Conservation (phyloP, 2,329 filamentous ascomycete species). For the Trichoderma sp. region DNA sequence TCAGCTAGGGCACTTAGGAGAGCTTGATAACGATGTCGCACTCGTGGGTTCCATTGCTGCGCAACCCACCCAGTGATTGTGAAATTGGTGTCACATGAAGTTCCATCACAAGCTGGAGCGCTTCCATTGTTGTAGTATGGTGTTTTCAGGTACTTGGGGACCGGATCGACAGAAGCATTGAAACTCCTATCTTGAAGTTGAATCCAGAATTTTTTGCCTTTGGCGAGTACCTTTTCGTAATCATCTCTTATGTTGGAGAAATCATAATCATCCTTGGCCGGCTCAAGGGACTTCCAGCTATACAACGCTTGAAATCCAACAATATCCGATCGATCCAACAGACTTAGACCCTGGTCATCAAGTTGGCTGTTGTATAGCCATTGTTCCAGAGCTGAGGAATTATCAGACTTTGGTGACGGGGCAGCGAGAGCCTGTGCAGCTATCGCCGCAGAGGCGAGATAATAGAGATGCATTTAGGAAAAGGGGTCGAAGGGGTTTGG, state of each 20-base stretch:
- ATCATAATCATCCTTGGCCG: background rate
- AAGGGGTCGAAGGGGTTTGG: background rate
- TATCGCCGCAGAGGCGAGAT: background rate
- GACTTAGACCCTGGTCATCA: constrained; percentile 1
- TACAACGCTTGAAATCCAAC: constrained; percentile 21
- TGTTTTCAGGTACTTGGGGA: constrained; percentile 23
- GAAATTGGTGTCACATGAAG: constrained; percentile 15
- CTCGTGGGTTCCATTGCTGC: constrained; percentile 7
- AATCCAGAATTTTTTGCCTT: constrained; percentile 26
- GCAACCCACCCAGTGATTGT: background rate
- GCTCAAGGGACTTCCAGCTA: constrained; percentile 22
- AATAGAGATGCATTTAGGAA: background rate
- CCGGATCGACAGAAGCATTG: constrained; percentile 16
- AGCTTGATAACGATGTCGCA: constrained; percentile 23
- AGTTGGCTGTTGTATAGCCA: constrained; percentile 18
- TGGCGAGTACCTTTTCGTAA: constrained; percentile 33
- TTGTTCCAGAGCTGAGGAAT: background rate
- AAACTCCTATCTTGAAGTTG: constrained; percentile 27
- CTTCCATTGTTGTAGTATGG: constrained; percentile 26
- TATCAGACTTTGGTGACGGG: background rate
- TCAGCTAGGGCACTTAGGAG: constrained; percentile 21
- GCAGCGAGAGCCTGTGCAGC: background rate
- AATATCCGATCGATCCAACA: constrained; percentile 21
- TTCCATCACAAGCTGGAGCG: constrained; percentile 22
- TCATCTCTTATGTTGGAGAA: background rate